Percentiles rank a stretch among this genome's conserved stretches.
phyloP scores from a whole-genome alignment of 768 basidiomycete genomes.

The Exsudoporus frostii region DNA sequence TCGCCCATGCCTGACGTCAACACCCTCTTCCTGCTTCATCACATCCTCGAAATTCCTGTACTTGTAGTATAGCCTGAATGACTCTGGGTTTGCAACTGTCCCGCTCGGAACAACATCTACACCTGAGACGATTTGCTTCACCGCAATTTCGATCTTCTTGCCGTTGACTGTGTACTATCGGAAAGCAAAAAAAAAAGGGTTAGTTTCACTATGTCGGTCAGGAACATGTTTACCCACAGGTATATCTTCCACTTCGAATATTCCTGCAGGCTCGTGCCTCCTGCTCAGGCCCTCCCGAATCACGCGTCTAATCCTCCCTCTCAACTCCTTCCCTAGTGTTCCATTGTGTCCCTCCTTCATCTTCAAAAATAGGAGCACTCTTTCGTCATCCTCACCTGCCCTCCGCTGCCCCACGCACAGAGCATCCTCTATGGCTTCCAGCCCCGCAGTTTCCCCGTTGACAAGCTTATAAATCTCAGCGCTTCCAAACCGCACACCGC shows the following conservation, averaged over 20 bases:
- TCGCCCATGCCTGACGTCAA: neutral
- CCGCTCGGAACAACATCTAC: conserved; percentile 62
- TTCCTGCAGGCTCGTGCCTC: conserved; percentile 70
- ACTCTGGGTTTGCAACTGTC: conserved; percentile 71
- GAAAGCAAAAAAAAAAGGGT: neutral
- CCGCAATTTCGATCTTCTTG: conserved; percentile 78
- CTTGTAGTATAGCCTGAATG: conserved; percentile 61
- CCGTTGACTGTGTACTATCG: conserved; percentile 69
- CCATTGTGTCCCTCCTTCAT: conserved; percentile 48
- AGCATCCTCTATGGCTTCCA: conserved; percentile 58
- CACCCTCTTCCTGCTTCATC: conserved; percentile 19
- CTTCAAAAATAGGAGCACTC: conserved; percentile 74
- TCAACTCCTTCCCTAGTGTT: conserved; percentile 54
- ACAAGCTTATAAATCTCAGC: conserved; percentile 77
- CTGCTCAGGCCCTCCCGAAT: conserved; percentile 62
- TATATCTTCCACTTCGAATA: conserved; percentile 63
- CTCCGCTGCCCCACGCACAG: conserved; percentile 73
- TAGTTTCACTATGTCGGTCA: neutral
- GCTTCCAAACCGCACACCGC: conserved; percentile 79
- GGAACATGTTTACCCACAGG: conserved; percentile 46
- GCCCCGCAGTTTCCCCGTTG: conserved; percentile 38
- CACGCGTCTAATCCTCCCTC: conserved; percentile 51
- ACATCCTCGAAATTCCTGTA: conserved; percentile 48
- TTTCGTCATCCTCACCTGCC: conserved; percentile 61
- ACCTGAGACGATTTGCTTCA: conserved; percentile 77